These are phyloP conservation scores for Neurospora discreta DNA, from an alignment of 495 filamentous ascomycete species.

Conservation along the genomic window DNA sequence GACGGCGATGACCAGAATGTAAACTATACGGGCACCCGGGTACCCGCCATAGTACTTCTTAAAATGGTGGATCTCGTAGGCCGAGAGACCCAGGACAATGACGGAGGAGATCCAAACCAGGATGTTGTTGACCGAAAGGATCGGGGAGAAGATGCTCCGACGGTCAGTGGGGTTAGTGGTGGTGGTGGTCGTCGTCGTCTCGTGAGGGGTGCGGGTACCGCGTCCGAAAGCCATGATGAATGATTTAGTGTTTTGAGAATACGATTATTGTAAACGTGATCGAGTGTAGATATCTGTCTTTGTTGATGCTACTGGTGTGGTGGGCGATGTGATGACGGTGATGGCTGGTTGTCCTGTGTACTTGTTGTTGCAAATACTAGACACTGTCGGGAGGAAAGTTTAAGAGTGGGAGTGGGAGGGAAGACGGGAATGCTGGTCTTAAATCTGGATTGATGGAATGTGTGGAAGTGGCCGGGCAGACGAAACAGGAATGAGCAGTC, in stretches of 20 bases:
- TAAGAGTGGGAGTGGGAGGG: neutral
- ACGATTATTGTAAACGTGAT: neutral
- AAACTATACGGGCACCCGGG: constrained; percentile 38
- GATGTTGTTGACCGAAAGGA: constrained; percentile 22
- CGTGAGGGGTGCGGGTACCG: neutral
- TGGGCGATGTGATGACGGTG: neutral
- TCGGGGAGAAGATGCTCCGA: constrained; percentile 2
- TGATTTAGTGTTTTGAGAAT: neutral
- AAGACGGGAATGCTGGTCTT: neutral
- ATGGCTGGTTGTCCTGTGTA: neutral
- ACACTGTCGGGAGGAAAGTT: neutral
- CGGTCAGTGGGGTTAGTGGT: neutral
- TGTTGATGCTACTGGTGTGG: neutral
- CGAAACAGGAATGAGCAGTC: neutral
- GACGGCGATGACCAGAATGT: constrained; percentile 45
- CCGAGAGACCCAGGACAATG: constrained; percentile 49
- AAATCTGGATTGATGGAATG: neutral
- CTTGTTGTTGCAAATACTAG: neutral
- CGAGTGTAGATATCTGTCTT: neutral
- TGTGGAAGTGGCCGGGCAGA: neutral
- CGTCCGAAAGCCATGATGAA: neutral
- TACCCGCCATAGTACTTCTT: constrained; percentile 4
- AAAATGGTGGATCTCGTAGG: constrained; percentile 34
- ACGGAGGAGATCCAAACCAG: constrained; percentile 44
- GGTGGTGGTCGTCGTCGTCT: neutral